Conservation (phyloP, 2,329 filamentous ascomycete genomes). For the Penicillium sp. region DNA sequence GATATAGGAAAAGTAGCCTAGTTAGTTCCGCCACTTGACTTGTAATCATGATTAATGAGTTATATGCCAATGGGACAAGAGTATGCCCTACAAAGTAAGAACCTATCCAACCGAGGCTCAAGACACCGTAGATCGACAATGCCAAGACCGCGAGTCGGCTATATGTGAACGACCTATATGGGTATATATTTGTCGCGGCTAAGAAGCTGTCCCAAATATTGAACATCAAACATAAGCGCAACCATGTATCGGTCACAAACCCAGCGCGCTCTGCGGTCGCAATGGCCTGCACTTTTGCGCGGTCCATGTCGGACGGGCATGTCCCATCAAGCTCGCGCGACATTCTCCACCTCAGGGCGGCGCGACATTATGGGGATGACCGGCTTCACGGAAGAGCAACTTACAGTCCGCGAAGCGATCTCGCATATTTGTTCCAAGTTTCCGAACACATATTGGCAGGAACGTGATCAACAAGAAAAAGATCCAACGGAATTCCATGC, state of each 20-base stretch:
- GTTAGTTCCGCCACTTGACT: neutral
- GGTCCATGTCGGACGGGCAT: neutral
- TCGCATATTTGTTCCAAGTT: constrained; percentile 67
- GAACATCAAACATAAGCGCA: neutral
- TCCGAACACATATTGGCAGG: constrained; percentile 71
- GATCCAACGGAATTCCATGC: constrained; percentile 76
- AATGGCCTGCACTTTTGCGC: neutral
- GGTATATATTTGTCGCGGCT: constrained; percentile 1
- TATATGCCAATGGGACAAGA: neutral
- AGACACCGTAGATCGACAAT: constrained; percentile 5
- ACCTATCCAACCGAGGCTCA: neutral
- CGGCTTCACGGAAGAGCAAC: constrained; percentile 69
- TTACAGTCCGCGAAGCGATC: constrained; percentile 70
- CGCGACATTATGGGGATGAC: constrained; percentile 65
- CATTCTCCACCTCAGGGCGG: constrained; percentile 35
- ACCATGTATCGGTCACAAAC: constrained; percentile 17
- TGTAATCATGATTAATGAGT: neutral
- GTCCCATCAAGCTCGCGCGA: neutral
- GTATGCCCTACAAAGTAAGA: neutral
- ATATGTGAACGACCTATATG: neutral
- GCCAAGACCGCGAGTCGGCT: constrained; percentile 23
- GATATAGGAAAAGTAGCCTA: too few species aligned
- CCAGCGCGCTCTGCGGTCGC: constrained; percentile 10
- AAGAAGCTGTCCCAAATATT: neutral
- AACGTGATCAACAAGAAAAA: constrained; percentile 65